Evolutionary conservation across 1,284 basidiomycete species (phyloP), one percentile per base, ranked within the genome.

Genomic region (Tylopilus sp.): DNA sequence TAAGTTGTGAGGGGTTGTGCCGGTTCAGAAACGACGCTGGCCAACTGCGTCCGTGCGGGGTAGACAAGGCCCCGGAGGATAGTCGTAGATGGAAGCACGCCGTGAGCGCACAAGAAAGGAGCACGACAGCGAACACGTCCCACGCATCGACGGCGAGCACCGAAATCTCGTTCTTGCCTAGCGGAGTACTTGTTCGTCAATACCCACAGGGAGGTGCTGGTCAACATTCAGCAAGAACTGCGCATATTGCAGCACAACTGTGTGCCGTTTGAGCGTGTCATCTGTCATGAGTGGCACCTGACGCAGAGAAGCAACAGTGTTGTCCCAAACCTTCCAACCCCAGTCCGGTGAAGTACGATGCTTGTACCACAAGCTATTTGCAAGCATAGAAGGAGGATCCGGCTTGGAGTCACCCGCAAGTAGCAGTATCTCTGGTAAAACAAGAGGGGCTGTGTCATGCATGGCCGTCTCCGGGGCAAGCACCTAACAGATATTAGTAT

Each of bases 261-360:
- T 79, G 61, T 82, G 80, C 16, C 86, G 86, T 36, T 77, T 82
- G 60, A 76, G 72, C 8, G 77, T 61, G 63, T 91, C 88, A 12
- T 80, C 69, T 16, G 84, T 84, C 81, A 90, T 86, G 54, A 78
- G 75, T 9, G 89, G 87, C 56, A 91, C 83, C 74, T 91, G 90
- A 53, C 87, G 88, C 53, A 94, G 79, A 63, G 88, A 89, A 9
- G 89, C 87, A 57, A 95, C 81, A 3, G 89, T 88, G 71, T 92
- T 92, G 70, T 94, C 91, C 91, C 93, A 93, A 13, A 91, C 90
- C 68, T 89, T 90, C 85, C 87, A 90, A 3, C 86, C 90, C 92
- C 92, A 94, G 67, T 92, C 86, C 15, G 80, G 74, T 0, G 90
- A 87, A 4, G 86, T 86, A 49, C 90, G 86, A 72, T 93, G 94